Conservation (phyloP, 495 filamentous ascomycete species). For the Chlorociboria aeruginascens region DNA sequence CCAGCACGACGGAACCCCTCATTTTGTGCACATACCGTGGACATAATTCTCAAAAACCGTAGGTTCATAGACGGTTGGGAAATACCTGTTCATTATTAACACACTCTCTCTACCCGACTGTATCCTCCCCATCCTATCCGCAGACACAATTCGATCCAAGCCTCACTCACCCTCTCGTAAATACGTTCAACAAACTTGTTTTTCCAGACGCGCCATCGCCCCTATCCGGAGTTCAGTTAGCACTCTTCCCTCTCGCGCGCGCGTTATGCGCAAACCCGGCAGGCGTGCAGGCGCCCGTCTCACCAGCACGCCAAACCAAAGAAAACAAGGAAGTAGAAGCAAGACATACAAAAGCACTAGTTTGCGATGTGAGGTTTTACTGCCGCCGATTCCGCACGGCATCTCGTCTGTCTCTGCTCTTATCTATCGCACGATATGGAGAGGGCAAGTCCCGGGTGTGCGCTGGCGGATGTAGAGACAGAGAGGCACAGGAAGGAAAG, state of each 20-base stretch:
- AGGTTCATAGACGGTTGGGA: slow-evolving; percentile 96
- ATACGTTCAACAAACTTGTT: slow-evolving; percentile 94
- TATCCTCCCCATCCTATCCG: background rate
- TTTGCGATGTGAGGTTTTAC: slow-evolving; percentile 86
- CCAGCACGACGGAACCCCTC: background rate
- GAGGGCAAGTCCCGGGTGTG: background rate
- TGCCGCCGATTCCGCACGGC: slow-evolving; percentile 39
- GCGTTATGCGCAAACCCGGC: no score
- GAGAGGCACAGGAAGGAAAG: no score
- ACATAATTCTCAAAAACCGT: slow-evolving; percentile 99
- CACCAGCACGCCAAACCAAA: no score
- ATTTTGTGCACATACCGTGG: slow-evolving; percentile 52
- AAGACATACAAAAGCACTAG: slow-evolving; percentile 77
- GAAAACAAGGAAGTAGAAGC: no score
- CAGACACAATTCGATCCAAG: background rate
- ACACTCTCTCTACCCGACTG: slow-evolving; percentile 1
- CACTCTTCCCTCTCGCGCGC: background rate
- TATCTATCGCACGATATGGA: no score
- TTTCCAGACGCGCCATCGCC: slow-evolving; percentile 98
- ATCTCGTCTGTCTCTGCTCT: slow-evolving; percentile 22
- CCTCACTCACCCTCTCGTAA: slow-evolving; percentile 76
- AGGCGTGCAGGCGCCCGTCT: no score
- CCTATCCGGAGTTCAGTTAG: slow-evolving; percentile 33
- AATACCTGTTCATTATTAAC: slow-evolving; percentile 49
- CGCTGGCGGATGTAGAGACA: background rate